These are phyloP conservation scores for Coprinellus micaceus DNA, from an alignment of 768 basidiomycete genomes.

Conservation along the genomic window DNA sequence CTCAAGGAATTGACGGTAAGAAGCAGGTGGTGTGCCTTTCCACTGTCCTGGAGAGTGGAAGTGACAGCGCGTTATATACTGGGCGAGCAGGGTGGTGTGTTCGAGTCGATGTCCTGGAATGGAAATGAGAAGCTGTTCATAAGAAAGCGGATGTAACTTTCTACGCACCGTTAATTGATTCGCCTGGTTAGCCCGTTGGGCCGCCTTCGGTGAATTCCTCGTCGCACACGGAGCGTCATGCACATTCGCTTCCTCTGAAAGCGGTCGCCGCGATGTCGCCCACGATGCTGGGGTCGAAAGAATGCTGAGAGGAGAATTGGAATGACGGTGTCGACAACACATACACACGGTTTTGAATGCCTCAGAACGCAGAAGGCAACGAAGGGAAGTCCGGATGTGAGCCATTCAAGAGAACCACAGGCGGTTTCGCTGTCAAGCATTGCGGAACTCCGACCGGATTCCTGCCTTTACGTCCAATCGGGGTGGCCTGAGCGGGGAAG, in stretches of 20 bases:
- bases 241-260: background rate
- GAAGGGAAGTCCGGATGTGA: background rate
- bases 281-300: background rate
- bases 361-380: background rate
- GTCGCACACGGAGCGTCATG: background rate
- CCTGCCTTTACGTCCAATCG: conserved; percentile 10
- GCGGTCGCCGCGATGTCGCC: background rate
- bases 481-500: background rate
- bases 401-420: conserved; percentile 7
- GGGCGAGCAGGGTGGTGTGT: background rate
- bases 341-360: too few species aligned
- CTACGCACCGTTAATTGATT: conserved; percentile 11
- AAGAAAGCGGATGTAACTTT: conserved; percentile 14
- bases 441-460: conserved; percentile 5
- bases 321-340: too few species aligned
- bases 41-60: conserved; percentile 3
- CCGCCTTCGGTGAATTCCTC: conserved; percentile 6
- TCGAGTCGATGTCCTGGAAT: conserved; percentile 2
- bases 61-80: conserved; percentile 6
- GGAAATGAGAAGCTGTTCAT: conserved; percentile 8
- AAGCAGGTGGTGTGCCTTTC: conserved; percentile 9
- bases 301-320: background rate
- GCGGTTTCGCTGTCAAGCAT: conserved; percentile 2
- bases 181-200: conserved; percentile 8
- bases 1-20: background rate